A percentile compares a stretch with the other conserved stretches of the same genome.
Evolutionary conservation across 1,284 basidiomycete genomes (phyloP).

Genomic region (Ustilago sp.): DNA sequence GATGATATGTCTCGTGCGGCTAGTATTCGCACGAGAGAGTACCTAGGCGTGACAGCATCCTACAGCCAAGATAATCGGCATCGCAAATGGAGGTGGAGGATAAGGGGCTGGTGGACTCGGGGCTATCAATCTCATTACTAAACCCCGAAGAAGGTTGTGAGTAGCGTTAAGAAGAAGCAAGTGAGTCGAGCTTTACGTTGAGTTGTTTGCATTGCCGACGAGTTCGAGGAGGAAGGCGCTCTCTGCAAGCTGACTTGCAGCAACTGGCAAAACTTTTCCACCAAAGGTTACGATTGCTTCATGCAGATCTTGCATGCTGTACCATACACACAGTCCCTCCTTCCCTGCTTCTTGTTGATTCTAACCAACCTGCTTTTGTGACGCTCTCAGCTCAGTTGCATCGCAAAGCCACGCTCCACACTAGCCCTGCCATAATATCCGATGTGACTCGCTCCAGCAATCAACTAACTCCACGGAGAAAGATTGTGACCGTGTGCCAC

Average conservation of each 20-base stretch:
- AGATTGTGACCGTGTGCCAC: too few relatives aligned
- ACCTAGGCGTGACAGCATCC: background rate
- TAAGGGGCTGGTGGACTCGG: background rate
- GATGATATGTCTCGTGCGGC: too few relatives aligned
- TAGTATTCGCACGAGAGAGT: too few relatives aligned
- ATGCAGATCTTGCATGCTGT: background rate
- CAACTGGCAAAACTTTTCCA: constrained; percentile 1
- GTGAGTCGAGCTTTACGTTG: background rate
- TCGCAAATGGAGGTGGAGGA: constrained; percentile 1
- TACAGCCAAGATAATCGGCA: background rate
- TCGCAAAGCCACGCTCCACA: background rate
- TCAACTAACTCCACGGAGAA: too few relatives aligned
- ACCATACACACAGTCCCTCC: background rate
- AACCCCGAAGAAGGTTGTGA: constrained; percentile 1
- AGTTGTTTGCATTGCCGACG: constrained; percentile 2
- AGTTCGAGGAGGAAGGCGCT: background rate
- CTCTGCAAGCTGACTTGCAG: background rate
- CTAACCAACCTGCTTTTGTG: background rate
- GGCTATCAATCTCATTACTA: constrained; percentile 3
- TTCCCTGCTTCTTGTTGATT: background rate
- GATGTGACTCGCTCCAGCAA: background rate
- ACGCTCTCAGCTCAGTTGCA: background rate
- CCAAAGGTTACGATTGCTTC: background rate
- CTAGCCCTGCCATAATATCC: background rate
- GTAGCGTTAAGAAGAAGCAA: background rate